These are phyloP conservation scores for Herpetomonas tarakana DNA, from an alignment of 208 protist genomes.

Conservation along the genomic window DNA sequence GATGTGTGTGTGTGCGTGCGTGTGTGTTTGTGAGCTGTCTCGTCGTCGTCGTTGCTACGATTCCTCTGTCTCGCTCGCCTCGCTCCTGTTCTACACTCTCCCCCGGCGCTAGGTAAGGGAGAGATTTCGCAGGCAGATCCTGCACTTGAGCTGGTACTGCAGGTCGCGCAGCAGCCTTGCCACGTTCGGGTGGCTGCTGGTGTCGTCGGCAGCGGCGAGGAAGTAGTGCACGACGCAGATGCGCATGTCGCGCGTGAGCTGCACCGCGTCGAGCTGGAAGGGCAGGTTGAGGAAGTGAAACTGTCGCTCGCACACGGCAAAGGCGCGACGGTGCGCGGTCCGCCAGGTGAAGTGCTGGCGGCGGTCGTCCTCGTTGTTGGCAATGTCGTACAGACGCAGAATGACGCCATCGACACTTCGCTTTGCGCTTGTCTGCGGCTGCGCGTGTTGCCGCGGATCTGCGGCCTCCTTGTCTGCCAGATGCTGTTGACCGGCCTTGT, in stretches of 20 bases:
- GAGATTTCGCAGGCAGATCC: constrained; percentile 30
- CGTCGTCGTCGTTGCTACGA: too few species aligned
- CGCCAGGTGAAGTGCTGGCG: constrained; percentile 20
- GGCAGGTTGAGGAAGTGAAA: constrained; percentile 62
- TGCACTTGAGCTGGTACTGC: constrained; percentile 42
- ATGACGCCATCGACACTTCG: constrained; percentile 42
- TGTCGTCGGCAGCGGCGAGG: constrained; percentile 22
- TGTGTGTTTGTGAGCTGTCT: too few species aligned
- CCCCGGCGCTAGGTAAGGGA: too few species aligned
- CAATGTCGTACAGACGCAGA: constrained; percentile 36
- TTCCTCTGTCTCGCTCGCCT: too few species aligned
- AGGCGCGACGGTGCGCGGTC: constrained; percentile 21
- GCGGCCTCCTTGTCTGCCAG: too few species aligned
- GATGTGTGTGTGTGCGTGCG: too few species aligned
- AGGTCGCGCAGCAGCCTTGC: constrained; percentile 44
- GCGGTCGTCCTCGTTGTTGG: constrained; percentile 15
- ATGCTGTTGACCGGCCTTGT: too few species aligned
- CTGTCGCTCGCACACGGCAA: constrained; percentile 50
- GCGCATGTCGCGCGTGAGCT: constrained; percentile 54
- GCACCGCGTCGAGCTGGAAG: constrained; percentile 49
- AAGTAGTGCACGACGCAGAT: constrained; percentile 60
- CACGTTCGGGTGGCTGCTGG: constrained; percentile 35
- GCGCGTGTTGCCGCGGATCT: too few species aligned
- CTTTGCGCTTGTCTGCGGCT: too few species aligned
- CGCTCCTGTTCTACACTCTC: too few species aligned